A percentile compares a stretch with the other conserved stretches of the same genome.
Evolutionary conservation across 192 early-diverging fungal species (phyloP).

Genomic region (Thamnidium elegans): DNA sequence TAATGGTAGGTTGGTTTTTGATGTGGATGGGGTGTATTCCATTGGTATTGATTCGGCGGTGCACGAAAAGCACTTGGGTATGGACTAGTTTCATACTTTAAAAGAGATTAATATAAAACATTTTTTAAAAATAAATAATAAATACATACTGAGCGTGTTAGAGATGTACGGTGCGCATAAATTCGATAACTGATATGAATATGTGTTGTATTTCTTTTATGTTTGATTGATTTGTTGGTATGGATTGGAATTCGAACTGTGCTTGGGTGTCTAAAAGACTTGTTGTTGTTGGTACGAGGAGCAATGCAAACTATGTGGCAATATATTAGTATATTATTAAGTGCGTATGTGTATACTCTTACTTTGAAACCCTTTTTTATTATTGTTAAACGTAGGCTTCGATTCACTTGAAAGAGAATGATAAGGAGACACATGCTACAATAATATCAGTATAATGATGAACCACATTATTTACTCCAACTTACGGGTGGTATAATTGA

Average conservation of each 20-base stretch:
- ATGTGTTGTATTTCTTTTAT: constrained; percentile 13
- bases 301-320: neutral
- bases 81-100: neutral
- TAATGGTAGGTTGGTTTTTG: neutral
- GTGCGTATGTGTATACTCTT: neutral
- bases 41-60: neutral
- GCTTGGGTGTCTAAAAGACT: constrained; percentile 11
- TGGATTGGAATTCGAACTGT: neutral
- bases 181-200: constrained; percentile 19
- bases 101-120: neutral
- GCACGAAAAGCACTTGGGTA: too few species aligned
- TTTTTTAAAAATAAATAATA: too few species aligned
- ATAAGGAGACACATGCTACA: neutral
- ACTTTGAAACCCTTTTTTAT: constrained; percentile 17
- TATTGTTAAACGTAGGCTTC: neutral
- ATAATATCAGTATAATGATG: neutral
- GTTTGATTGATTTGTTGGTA: neutral
- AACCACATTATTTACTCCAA: neutral
- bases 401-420: constrained; percentile 10
- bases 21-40: constrained; percentile 1
- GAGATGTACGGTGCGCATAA: neutral
- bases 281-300: neutral
- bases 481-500: neutral
- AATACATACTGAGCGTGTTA: neutral
- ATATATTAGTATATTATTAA: neutral